Evolutionary conservation across 2,329 filamentous ascomycete species (phyloP), one percentile per base, ranked within the genome.

Genomic region (Claviceps purpurea): DNA sequence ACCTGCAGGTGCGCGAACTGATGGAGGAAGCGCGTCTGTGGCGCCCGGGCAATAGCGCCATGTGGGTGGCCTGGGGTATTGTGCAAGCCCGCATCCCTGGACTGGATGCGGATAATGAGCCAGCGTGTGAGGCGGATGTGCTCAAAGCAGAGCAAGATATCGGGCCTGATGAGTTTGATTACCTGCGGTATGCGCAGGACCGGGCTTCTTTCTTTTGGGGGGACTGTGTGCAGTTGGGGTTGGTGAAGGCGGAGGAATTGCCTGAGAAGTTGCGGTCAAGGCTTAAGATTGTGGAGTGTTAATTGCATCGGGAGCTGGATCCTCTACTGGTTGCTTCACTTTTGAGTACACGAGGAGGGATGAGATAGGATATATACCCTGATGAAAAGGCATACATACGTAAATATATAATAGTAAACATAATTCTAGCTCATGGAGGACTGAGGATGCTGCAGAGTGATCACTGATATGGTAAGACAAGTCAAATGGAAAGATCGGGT

Each of bases 61-160:
- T 87, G 69, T 98, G 93, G 93, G 81, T 94, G 24, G 87, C 89
- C 1, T 98, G 93, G 93, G 93, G 93, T 24, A 88, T 97, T 56
- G 86, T 98, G 50, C 93, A 98, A 69, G 91, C 93, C 47, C 90
- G 93, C 64, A 76, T 95, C 1, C 82, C 87, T 0, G 87, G 83
- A 0, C 73, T 91, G 64, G 79, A 84, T 18, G 55, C 54, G 40
- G 55, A 55, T 50, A 56, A 57, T 16, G 69, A 70, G 16, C 72
- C 73, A 39, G 69, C 68, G 14, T 60, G 58, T 1, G 63, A 58
- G 10, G 64, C 66, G 34, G 62, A 60, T 30, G 61, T 61, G 3
- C 62, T 69, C 45, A 64, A 60, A 54, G 62, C 64, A 2, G 76
- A 75, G 47, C 71, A 72, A 14, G 74, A 77, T 48, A 76, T 76